Conservation (phyloP, 2,329 filamentous ascomycete species). For the Talaromyces sp. region DNA sequence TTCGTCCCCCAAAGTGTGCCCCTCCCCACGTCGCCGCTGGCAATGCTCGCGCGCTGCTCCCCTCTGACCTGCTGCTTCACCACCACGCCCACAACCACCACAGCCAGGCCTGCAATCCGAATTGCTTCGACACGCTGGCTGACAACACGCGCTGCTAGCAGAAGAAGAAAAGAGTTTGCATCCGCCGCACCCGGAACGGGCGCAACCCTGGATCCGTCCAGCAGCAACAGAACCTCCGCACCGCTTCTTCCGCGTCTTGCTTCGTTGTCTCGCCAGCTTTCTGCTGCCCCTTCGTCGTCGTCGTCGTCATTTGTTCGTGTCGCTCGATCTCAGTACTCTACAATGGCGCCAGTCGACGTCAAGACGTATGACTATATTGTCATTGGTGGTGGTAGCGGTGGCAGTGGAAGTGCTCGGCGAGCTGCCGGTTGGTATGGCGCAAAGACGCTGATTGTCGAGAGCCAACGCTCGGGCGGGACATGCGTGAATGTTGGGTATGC, state of each 20-base stretch:
- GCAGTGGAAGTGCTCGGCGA: slow-evolving; percentile 44
- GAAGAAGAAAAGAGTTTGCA: neutral
- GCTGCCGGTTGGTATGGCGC: slow-evolving; percentile 48
- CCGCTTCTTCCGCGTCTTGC: slow-evolving; percentile 27
- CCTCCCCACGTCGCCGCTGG: neutral
- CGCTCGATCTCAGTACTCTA: slow-evolving; percentile 19
- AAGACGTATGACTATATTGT: slow-evolving; percentile 52
- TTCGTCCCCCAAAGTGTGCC: neutral
- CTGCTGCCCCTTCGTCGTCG: slow-evolving; percentile 18
- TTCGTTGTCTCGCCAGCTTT: slow-evolving; percentile 37
- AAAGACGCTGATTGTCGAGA: slow-evolving; percentile 47
- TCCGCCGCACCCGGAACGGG: neutral
- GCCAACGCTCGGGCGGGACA: slow-evolving; percentile 42
- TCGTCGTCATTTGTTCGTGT: neutral
- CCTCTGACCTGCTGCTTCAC: neutral
- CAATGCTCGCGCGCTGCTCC: slow-evolving; percentile 3
- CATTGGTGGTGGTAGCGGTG: slow-evolving; percentile 49
- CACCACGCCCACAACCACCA: neutral
- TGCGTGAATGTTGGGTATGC: slow-evolving; percentile 51
- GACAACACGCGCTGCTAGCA: neutral
- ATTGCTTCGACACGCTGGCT: neutral
- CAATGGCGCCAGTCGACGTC: slow-evolving; percentile 41
- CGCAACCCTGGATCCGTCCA: neutral
- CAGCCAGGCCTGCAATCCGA: neutral
- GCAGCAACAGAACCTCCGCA: neutral